These are phyloP conservation scores for Singerocomus inundabilis DNA, from an alignment of 1,284 basidiomycete genomes.

Conservation along the genomic window DNA sequence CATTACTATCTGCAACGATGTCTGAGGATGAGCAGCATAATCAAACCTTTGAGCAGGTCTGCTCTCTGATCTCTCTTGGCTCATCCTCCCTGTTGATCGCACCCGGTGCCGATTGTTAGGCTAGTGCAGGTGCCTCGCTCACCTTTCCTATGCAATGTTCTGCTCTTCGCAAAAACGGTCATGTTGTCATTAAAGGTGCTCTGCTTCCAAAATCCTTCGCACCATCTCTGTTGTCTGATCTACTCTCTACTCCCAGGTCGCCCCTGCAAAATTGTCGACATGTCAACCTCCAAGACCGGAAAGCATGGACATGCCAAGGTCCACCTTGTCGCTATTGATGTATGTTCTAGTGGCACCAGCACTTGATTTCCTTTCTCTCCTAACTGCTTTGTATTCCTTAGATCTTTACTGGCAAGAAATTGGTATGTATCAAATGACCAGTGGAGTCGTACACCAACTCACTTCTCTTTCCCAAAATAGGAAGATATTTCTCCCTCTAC, in stretches of 20 bases:
- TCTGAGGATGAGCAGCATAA: conserved; percentile 94
- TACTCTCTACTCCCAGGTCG: conserved; percentile 51
- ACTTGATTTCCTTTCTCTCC: conserved; percentile 6
- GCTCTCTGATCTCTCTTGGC: conserved; percentile 14
- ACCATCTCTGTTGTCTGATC: conserved; percentile 2
- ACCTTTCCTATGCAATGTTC: conserved; percentile 98
- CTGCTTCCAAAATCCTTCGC: not conserved
- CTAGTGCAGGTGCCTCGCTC: conserved; percentile 78
- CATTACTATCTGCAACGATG: conserved; percentile 49
- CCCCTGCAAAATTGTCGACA: conserved; percentile 99
- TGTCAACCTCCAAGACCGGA: conserved; percentile 99
- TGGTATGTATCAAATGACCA: conserved; percentile 40
- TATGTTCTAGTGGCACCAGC: conserved; percentile 43
- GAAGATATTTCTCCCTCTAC: conserved; percentile 99
- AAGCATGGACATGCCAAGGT: conserved; percentile 99
- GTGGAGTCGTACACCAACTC: not conserved
- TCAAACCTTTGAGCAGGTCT: conserved; percentile 82
- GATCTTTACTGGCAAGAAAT: conserved; percentile 97
- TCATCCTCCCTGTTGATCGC: conserved; percentile 21
- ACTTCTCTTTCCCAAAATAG: conserved; percentile 38
- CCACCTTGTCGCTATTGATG: conserved; percentile 95
- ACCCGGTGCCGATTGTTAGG: conserved; percentile 39
- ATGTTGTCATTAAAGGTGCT: conserved; percentile 94
- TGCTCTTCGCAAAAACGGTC: conserved; percentile 91
- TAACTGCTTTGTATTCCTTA: conserved; percentile 34